Conservation (phyloP, 129 eudicot genomes). For the Centella asiatica region DNA sequence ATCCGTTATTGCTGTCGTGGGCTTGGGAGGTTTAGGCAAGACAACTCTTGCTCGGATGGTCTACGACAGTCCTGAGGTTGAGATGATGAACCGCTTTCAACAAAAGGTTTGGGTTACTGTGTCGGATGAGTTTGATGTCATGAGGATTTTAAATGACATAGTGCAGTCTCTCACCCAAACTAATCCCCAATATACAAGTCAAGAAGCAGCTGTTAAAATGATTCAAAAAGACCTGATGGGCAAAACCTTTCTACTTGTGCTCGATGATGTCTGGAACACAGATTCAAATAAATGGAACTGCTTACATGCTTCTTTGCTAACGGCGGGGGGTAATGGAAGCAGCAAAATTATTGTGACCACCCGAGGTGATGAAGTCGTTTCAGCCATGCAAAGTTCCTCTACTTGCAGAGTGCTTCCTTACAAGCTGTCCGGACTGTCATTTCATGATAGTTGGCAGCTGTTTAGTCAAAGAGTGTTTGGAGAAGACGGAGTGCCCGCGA, state of each 20-base stretch:
- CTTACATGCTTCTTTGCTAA: constrained; percentile 5
- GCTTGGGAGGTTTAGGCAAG: too few relatives aligned
- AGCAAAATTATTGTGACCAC: constrained; percentile 25
- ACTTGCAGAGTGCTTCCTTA: too few relatives aligned
- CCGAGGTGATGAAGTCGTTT: neutral
- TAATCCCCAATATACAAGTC: neutral
- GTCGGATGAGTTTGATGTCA: too few relatives aligned
- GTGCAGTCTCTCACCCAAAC: neutral
- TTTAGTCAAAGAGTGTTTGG: constrained; percentile 13
- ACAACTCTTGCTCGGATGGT: too few relatives aligned
- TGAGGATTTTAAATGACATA: too few relatives aligned
- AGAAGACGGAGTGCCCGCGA: neutral
- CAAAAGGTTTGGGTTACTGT: too few relatives aligned
- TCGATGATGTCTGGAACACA: constrained; percentile 25
- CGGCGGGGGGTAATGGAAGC: neutral
- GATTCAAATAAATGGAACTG: constrained; percentile 3
- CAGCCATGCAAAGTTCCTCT: neutral
- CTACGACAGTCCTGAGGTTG: too few relatives aligned
- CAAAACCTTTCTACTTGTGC: too few relatives aligned
- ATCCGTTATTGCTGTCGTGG: constrained; percentile 8
- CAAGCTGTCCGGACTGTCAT: neutral
- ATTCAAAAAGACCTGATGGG: constrained; percentile 1
- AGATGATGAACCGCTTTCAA: too few relatives aligned
- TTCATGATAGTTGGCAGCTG: constrained; percentile 21
- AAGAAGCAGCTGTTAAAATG: neutral